Evolutionary conservation across 2,329 filamentous ascomycete species (phyloP).

Genomic region (Zarea fungicola): DNA sequence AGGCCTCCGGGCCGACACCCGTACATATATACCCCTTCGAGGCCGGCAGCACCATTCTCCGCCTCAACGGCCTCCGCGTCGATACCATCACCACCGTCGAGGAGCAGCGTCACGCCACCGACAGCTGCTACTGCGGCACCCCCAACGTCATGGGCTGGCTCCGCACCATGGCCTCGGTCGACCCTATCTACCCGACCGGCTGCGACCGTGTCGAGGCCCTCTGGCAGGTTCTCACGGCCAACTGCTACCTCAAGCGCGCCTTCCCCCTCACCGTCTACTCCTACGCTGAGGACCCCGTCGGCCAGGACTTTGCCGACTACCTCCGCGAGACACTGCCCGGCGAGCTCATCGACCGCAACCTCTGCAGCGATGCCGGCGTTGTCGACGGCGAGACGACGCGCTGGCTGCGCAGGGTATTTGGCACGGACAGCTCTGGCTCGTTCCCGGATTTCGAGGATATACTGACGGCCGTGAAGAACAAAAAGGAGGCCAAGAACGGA

Average conservation of each 20-base stretch:
- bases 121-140: conserved; percentile 1
- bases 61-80: conserved; percentile 2
- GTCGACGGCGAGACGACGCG: not conserved
- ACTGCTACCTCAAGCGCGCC: conserved; percentile 8
- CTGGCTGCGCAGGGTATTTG: conserved; percentile 3
- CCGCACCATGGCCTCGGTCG: not conserved
- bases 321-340: not conserved
- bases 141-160: conserved; percentile 6
- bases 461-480: not conserved
- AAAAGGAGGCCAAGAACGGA: not conserved
- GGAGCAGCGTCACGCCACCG: not conserved
- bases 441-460: conserved; percentile 6
- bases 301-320: conserved; percentile 9
- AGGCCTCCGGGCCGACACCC: conserved; percentile 1
- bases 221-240: conserved; percentile 11
- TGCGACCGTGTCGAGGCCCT: conserved; percentile 12
- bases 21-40: conserved; percentile 1
- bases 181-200: conserved; percentile 5
- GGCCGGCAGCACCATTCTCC: not conserved
- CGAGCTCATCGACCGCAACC: not conserved
- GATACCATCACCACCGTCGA: conserved; percentile 4
- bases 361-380: not conserved
- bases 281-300: conserved; percentile 10
- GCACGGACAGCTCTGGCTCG: not conserved
- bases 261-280: conserved; percentile 9